Evolutionary conservation across 1,284 basidiomycete species (phyloP), one percentile per base, ranked within the genome.

Genomic region (Porogramme epimiltina): DNA sequence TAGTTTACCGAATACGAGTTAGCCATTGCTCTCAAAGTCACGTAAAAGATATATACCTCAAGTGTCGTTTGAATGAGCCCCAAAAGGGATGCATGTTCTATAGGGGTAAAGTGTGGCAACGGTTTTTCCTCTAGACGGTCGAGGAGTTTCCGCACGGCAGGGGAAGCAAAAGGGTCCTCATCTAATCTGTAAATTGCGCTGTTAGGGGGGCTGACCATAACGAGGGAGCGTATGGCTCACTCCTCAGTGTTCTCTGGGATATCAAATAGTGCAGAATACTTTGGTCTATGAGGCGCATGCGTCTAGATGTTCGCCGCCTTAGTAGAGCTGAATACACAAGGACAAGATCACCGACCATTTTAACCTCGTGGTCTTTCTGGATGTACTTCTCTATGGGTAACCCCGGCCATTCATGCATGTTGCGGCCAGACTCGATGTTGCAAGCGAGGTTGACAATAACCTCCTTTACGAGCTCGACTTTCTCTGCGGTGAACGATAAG

Each of bases 11-110:
- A 45, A n/a, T 3, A 51, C 36, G 10, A 40, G 24, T 18, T 5
- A 4, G n/a, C 39, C 4, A 20, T 11, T 31, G 13, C n/a, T n/a
- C n/a, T n/a, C n/a, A n/a, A n/a, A n/a, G n/a, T n/a, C n/a, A n/a
- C n/a, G n/a, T n/a, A n/a, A n/a, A n/a, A n/a, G n/a, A 20, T 6
- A 20, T 28, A 57, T 50, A 91, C 93, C 76, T 95, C 91, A n/a
- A 93, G 70, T 0, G 91, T 89, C 3, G 93, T 88, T 68, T 93
- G 89, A 39, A 94, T 86, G 6, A 97, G 76, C 0, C 89, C 87
- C 3, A 87, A 75, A 2, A 98, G 78, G 56, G 91, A 85, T 0
- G 86, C 84, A 48, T 90, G 85, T 61, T 98, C 95, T 58, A 86
- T 84, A 0, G 77, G 74, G 0, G 87, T 85, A 15, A 97, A 72